Evolutionary conservation across 768 basidiomycete genomes (phyloP), one percentile per base, ranked within the genome.

Genomic region (Kwoniella bestiolae): DNA sequence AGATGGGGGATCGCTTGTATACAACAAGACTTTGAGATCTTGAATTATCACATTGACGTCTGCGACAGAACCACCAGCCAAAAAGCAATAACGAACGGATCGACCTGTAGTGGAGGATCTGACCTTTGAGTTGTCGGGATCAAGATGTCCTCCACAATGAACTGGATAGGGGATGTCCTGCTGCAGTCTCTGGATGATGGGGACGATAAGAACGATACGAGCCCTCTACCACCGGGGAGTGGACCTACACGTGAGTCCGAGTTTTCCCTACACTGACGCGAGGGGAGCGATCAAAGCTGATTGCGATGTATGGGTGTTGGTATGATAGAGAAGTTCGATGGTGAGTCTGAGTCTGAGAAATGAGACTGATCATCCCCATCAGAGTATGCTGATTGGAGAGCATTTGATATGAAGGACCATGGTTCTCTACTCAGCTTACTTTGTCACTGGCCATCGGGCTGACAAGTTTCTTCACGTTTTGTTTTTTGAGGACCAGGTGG

Each of bases 381-480:
- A 52, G 28, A 34, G 9, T 41, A 18, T 57, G 41, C 14, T 34
- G 18, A 31, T 7, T 3, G 55, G 12, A 32, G 29, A 18, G 11
- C 35, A 29, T 44, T 34, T 34, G 23, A 11, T 23, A 21, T 21
- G 0, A n/a, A 76, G 94, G 95, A 0, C 93, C 94, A 34, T 98
- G 96, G 96, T 90, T 99, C 81, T 87, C 88, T 23, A 96, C 94
- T 1, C 95, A 98, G 80, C 83, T 95, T 18, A 81, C 85, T 2
- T 86, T 98, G 32, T 91, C 95, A 3, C 83, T 86, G 12, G 80
- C 85, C 18, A 87, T 99, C 63, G 95, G 96, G 1, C 45, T 93
- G 1, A 80, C 84, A 3, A 90, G 91, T 0, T 93, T 97, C 82
- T 76, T 96, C 16, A 76, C 92, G 3, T 99, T 99, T 83, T 95